Base-by-base conservation (phyloP, 192 early-diverging fungal species). In the Umbelopsis sp. region DNA sequence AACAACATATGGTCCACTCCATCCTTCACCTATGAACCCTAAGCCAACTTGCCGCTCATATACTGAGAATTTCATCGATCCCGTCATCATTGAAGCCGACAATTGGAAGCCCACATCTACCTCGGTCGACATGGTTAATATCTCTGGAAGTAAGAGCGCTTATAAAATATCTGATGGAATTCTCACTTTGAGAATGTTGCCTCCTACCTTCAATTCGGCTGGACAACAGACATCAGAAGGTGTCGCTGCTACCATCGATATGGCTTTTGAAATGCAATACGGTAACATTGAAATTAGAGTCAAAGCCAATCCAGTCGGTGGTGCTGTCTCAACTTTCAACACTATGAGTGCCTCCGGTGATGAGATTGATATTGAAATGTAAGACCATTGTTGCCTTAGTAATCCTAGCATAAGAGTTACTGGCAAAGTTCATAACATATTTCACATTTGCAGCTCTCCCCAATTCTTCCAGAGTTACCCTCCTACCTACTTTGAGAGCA, bases 311-410 rank as follows among this genome's bases (percentile, higher is more conserved):
- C 18, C 46, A 50, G 70, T 64, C 37, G 47, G 52, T 67, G 79
- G 79, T 45, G 71, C 58, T 13, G 55, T 77, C 25, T 68, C 75
- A 3, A 76, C 75, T 53, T 68, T 70, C 30, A 70, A 61, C 55
- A 61, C 67, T 33, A 52, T 77, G 53, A 61, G 77, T 49, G 52
- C 46, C 5, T 71, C 72, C 15, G 82, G 80, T 44, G 84, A 85
- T 41, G 84, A 85, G 72, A 81, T 85, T 48, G 84, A 85, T 70
- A 79, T 76, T 48, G 84, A 85, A 69, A 66, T 79, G 67, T 61
- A 61, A 8, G 55, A 11, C 15, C 1, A 48, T 18, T 48, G 46
- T 48, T 2, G 27, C 27, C 3, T 30, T 30, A 30, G 27, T 30
- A 30, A 30, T 48, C 2, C 46, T 2, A 48, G 2, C 4, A 4